A percentile compares a stretch with the other conserved stretches of the same genome.
phyloP scores from a whole-genome alignment of 208 protist genomes.

The Crithidia fasciculata region DNA sequence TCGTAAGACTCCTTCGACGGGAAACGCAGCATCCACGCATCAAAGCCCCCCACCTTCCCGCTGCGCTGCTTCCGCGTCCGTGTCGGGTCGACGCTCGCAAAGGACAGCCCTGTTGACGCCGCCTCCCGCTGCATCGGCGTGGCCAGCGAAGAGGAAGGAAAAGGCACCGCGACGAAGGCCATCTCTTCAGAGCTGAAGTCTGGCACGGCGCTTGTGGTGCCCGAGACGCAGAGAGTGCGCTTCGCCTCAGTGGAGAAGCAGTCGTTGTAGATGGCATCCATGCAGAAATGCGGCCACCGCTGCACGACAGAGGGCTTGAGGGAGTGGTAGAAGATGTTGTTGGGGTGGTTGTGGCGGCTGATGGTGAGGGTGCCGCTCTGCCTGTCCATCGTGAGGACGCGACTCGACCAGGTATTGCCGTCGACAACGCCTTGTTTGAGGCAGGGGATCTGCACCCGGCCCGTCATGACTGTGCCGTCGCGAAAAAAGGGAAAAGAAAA shows the following conservation, averaged over 20 bases:
- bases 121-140: not conserved
- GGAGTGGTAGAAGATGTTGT: slow-evolving; percentile 10
- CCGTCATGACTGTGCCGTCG: not conserved
- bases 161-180: not conserved
- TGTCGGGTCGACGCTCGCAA: too few species aligned
- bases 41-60: too few species aligned
- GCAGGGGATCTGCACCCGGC: not conserved
- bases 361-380: slow-evolving; percentile 5
- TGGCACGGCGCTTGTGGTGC: not conserved
- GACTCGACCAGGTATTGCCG: slow-evolving; percentile 10
- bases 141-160: not conserved
- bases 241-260: slow-evolving; percentile 17
- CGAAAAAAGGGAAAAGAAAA: not conserved
- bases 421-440: slow-evolving; percentile 18
- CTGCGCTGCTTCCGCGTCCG: not conserved
- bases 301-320: slow-evolving; percentile 2
- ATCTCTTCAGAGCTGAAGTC: not conserved
- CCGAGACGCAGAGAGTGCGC: slow-evolving; percentile 3
- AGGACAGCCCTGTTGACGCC: not conserved
- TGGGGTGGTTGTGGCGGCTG: slow-evolving; percentile 12
- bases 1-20: slow-evolving; percentile 13
- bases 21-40: slow-evolving; percentile 5
- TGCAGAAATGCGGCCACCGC: slow-evolving; percentile 15
- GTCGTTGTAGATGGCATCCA: not conserved
- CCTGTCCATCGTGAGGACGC: slow-evolving; percentile 24